Conservation (phyloP, 208 protist genomes). For the Leptomonas pyrrhocoris region DNA sequence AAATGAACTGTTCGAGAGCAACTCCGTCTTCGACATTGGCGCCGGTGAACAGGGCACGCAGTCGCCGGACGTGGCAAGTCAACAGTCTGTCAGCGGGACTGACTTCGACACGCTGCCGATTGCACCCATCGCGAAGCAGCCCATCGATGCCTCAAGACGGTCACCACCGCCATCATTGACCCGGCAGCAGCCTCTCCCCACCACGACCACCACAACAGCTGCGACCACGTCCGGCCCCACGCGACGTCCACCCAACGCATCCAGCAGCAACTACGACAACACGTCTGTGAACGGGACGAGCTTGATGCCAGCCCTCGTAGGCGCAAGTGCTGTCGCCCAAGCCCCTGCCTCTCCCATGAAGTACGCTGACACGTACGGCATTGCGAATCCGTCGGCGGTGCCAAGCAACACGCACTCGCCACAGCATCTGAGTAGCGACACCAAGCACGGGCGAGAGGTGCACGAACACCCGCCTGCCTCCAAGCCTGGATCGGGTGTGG, state of each 20-base stretch:
- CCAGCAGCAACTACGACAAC: slow-evolving; percentile 10
- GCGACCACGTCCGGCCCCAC: neutral
- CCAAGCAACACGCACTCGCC: neutral
- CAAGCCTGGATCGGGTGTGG: neutral
- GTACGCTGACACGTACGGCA: slow-evolving; percentile 10
- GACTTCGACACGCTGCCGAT: slow-evolving; percentile 37
- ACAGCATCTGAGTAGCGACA: neutral
- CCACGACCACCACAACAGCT: neutral
- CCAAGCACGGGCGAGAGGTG: neutral
- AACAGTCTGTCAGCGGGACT: slow-evolving; percentile 31
- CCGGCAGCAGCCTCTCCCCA: neutral
- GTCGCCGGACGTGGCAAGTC: slow-evolving; percentile 27
- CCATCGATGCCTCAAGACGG: too few relatives aligned
- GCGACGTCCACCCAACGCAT: slow-evolving; percentile 9
- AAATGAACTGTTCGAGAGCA: slow-evolving; percentile 27
- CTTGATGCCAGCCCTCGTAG: neutral
- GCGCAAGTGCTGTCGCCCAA: neutral
- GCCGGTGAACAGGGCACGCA: slow-evolving; percentile 14
- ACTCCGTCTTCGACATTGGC: slow-evolving; percentile 31
- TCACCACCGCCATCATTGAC: neutral
- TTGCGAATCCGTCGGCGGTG: neutral
- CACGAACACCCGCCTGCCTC: neutral
- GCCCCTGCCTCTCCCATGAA: slow-evolving; percentile 13
- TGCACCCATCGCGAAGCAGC: slow-evolving; percentile 24
- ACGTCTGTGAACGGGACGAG: neutral